Evolutionary conservation across 2,329 filamentous ascomycete genomes (phyloP).

Genomic region (Stagonosporopsis chrysanthemi): DNA sequence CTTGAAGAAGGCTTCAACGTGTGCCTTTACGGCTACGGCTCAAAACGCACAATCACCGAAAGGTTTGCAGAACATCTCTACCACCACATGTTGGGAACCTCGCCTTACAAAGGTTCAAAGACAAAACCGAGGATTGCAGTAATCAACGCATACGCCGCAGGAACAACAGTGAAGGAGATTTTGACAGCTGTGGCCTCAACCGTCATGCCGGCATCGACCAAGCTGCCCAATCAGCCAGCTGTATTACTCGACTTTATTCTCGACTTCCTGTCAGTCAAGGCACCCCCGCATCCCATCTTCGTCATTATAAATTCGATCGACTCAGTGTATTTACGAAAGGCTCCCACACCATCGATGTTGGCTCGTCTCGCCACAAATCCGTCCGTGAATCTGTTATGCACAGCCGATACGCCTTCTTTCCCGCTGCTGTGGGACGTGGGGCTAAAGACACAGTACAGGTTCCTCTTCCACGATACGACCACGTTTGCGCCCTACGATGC

Average conservation of each 20-base stretch:
- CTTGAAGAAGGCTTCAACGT: slow-evolving; percentile 84
- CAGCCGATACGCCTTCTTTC: slow-evolving; percentile 88
- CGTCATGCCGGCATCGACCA: slow-evolving; percentile 60
- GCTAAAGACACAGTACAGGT: slow-evolving; percentile 81
- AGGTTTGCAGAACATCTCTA: slow-evolving; percentile 77
- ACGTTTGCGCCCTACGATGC: slow-evolving; percentile 79
- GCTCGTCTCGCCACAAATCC: slow-evolving; percentile 78
- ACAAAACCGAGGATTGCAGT: slow-evolving; percentile 73
- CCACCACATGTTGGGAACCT: slow-evolving; percentile 45
- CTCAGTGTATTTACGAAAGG: slow-evolving; percentile 75
- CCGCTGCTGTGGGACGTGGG: slow-evolving; percentile 88
- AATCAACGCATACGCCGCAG: slow-evolving; percentile 82
- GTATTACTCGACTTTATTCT: slow-evolving; percentile 74
- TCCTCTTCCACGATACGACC: slow-evolving; percentile 92
- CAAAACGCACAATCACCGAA: slow-evolving; percentile 78
- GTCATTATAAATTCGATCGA: slow-evolving; percentile 89
- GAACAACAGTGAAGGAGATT: slow-evolving; percentile 72
- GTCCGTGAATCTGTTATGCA: slow-evolving; percentile 75
- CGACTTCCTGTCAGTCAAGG: slow-evolving; percentile 61
- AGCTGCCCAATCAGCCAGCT: slow-evolving; percentile 69
- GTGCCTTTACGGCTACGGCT: slow-evolving; percentile 91
- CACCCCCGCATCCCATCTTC: slow-evolving; percentile 59
- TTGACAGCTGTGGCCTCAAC: slow-evolving; percentile 72
- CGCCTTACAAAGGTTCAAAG: slow-evolving; percentile 39
- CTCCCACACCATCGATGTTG: slow-evolving; percentile 73